Percentiles rank a stretch among this genome's conserved stretches.
Evolutionary conservation across 352 stramenopile genomes (phyloP).

Genomic region (Pythium sukuiense): DNA sequence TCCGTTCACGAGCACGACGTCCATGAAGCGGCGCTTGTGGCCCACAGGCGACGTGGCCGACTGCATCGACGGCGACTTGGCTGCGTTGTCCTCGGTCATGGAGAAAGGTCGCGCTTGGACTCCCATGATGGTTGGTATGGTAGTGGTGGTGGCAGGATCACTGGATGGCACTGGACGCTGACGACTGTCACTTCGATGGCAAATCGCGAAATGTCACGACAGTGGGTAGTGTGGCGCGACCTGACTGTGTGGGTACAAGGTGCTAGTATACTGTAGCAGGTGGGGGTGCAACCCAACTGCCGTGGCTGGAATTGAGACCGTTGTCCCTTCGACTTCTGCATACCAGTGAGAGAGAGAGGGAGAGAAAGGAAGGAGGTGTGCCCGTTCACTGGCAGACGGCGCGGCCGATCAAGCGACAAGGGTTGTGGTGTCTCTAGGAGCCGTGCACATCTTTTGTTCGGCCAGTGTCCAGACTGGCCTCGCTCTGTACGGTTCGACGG

Average conservation of each 20-base stretch:
- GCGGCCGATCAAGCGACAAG: not conserved
- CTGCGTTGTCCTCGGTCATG: conserved; percentile 6
- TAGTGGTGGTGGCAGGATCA: not conserved
- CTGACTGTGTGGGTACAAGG: not conserved
- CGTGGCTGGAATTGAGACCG: not conserved
- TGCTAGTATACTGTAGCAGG: no score
- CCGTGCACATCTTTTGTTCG: conserved; percentile 6
- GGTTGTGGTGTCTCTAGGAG: conserved; percentile 1
- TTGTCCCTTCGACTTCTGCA: conserved; percentile 17
- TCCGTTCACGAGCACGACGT: conserved; percentile 24
- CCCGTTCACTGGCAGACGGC: not conserved
- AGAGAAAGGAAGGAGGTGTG: not conserved
- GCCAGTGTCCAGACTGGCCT: not conserved
- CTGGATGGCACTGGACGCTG: not conserved
- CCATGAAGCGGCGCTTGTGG: conserved; percentile 31
- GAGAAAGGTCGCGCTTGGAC: conserved; percentile 21
- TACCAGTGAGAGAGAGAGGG: not conserved
- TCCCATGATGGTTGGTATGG: conserved; percentile 15
- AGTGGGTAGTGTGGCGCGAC: not conserved
- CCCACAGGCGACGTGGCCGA: conserved; percentile 14
- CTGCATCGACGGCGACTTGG: conserved; percentile 17
- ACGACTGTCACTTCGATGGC: conserved; percentile 8
- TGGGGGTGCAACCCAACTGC: not conserved
- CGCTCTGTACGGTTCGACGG: not conserved
- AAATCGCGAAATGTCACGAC: conserved; percentile 20